These are phyloP conservation scores for Neurospora tetraspora DNA, from an alignment of 495 filamentous ascomycete species.

Conservation along the genomic window DNA sequence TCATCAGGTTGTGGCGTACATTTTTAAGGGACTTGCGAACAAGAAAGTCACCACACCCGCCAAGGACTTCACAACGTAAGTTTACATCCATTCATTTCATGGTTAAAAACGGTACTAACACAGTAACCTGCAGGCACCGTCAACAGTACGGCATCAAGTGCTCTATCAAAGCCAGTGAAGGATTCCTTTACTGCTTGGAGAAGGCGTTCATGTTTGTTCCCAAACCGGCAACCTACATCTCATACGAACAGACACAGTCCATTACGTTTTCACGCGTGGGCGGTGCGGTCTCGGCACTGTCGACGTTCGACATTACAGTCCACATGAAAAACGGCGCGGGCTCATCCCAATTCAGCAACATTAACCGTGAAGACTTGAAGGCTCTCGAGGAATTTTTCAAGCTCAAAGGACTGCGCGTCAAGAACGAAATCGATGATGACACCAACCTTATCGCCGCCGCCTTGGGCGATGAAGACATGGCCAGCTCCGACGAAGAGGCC, in stretches of 20 bases:
- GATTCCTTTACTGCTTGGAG: constrained; percentile 91
- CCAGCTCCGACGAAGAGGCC: constrained; percentile 78
- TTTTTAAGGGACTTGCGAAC: constrained; percentile 86
- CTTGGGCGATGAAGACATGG: constrained; percentile 62
- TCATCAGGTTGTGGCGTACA: constrained; percentile 80
- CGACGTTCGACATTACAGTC: constrained; percentile 95
- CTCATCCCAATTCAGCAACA: constrained; percentile 95
- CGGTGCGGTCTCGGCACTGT: constrained; percentile 83
- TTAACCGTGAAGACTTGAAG: constrained; percentile 96
- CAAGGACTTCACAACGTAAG: constrained; percentile 73
- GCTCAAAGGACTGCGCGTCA: constrained; percentile 81
- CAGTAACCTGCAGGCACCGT: constrained; percentile 54
- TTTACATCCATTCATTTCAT: neutral
- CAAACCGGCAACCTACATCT: constrained; percentile 93
- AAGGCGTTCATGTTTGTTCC: constrained; percentile 99
- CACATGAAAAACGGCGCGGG: constrained; percentile 64
- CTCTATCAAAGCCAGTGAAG: constrained; percentile 98
- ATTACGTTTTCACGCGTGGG: constrained; percentile 95
- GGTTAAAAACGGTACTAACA: constrained; percentile 1
- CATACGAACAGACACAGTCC: constrained; percentile 77
- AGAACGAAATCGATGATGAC: constrained; percentile 78
- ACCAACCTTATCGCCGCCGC: constrained; percentile 66
- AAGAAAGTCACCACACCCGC: constrained; percentile 92
- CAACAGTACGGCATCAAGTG: constrained; percentile 94
- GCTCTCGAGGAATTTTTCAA: constrained; percentile 94